Evolutionary conservation across 1,139 yeast genomes (phyloP), one percentile per base, ranked within the genome.

Genomic region (Candida buenavistaensis): DNA sequence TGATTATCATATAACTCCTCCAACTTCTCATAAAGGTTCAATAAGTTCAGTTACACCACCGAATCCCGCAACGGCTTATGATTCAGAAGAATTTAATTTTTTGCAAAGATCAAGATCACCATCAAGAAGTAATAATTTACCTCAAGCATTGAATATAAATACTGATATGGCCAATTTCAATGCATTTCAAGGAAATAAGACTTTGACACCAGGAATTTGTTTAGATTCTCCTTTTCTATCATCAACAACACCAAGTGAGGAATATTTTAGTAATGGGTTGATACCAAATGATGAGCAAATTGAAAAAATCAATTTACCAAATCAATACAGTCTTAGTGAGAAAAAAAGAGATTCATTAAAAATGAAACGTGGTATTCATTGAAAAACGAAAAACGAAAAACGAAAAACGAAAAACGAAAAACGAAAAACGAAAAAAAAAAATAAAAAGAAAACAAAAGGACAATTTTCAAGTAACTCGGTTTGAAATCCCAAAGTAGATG

Each of bases 261-360:
- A 68, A 23, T 57, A 44, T 34, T 44, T 41, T 57, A 59, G 15
- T 31, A 58, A 55, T 7, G 40, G 41, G 42, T 32, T 27, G 26
- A 19, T n/a, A 14, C 32, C 31, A 9, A 26, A n/a, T n/a, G n/a
- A n/a, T n/a, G n/a, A n/a, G n/a, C n/a, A n/a, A n/a, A n/a, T n/a
- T n/a, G n/a, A n/a, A n/a, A 32, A 30, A 19, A 26, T 36, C 3
- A 35, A 38, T 29, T 24, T 40, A 16, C 37, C 40, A 6, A 35
- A 25, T 16, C 42, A 37, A 28, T 40, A 42, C 30, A 63, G 64
- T 33, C 54, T 69, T 38, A 67, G 72, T 48, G 75, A 70, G 40
- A 70, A 68, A 54, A 70, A 70, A 54, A 57, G 76, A 40, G 76
- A 70, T 38, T 65, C 73, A 16, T 59, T 70, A 43, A 70, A 69